phyloP scores from a whole-genome alignment of 2,329 filamentous ascomycete species.

The Alternaria arborescens region DNA sequence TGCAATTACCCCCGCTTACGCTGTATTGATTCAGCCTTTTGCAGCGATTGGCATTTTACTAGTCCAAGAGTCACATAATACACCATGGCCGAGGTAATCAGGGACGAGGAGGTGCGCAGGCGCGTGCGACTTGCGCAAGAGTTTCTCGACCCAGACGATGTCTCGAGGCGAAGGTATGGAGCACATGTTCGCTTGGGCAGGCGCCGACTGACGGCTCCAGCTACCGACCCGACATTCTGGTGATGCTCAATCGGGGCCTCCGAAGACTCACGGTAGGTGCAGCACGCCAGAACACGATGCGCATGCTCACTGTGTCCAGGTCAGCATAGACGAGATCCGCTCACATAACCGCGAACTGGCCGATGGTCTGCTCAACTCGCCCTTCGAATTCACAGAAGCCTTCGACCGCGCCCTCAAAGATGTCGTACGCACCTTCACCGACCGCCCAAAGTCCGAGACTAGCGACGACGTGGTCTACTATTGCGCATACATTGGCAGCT shows the following conservation, averaged over 20 bases:
- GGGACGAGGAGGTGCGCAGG: constrained; percentile 84
- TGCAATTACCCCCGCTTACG: constrained; percentile 2
- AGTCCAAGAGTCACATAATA: background rate
- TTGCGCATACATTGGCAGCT: constrained; percentile 95
- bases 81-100: constrained; percentile 57
- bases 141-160: constrained; percentile 85
- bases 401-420: constrained; percentile 92
- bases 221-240: constrained; percentile 88
- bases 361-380: constrained; percentile 78
- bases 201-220: constrained; percentile 61
- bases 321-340: constrained; percentile 84
- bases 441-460: constrained; percentile 77
- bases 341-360: constrained; percentile 86
- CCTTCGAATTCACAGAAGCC: constrained; percentile 87
- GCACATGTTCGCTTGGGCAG: constrained; percentile 15
- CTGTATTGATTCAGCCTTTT: background rate
- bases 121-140: constrained; percentile 88
- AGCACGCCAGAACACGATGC: too few species aligned
- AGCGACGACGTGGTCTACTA: constrained; percentile 85
- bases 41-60: background rate
- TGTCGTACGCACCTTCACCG: constrained; percentile 80
- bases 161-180: constrained; percentile 62
- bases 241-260: constrained; percentile 71
- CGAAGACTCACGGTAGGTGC: constrained; percentile 63
- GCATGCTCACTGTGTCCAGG: constrained; percentile 30